Base-by-base conservation (phyloP, 768 basidiomycete genomes). In the Amanita phalloides region DNA sequence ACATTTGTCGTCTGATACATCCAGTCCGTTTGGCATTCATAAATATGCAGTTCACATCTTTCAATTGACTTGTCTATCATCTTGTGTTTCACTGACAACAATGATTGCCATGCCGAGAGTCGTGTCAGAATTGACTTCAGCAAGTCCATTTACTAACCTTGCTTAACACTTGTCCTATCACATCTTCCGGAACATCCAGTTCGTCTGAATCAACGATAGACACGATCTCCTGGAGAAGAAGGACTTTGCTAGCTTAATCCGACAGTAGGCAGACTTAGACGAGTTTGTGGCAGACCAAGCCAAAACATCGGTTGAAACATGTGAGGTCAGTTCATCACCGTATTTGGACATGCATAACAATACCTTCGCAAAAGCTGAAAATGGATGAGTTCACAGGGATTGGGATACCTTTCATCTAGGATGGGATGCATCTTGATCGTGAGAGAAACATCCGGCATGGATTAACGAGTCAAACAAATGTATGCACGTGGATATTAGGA, bases 241-340 rank as follows among this genome's bases (percentile, higher is more conserved):
- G 35, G 72, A 67, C 37, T 70, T 76, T 7, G 71, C 70, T 57
- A 84, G 88, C 62, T 77, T 81, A 69, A 91, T 84, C 11, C 86
- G 78, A 64, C 82, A 85, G 60, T 86, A 91, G 9, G 90, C 89
- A 36, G 90, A 86, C 60, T 83, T 78, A 4, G 89, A 82, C 3
- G 84, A 81, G 65, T 91, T 92, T 21, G 85, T 88, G 2, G 82
- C 70, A 48, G 85, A 87, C 25, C 92, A 63, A 5, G 81, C 73
- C 30, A 92, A 62, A 32, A 69, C 66, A 33, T 84, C 81, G 0
- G 72, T 61, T 7, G 78, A 77, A 6, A 84, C 87, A 53, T 81
- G 75, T 38, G 92, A 73, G 35, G 77, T 73, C 39, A 92, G 68
- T 55, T 92, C 87, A 54, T 92, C 90, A 46, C 90, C 86, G 62